Conservation (phyloP, 139 green algal genomes). For the Haematococcus lacustris region DNA sequence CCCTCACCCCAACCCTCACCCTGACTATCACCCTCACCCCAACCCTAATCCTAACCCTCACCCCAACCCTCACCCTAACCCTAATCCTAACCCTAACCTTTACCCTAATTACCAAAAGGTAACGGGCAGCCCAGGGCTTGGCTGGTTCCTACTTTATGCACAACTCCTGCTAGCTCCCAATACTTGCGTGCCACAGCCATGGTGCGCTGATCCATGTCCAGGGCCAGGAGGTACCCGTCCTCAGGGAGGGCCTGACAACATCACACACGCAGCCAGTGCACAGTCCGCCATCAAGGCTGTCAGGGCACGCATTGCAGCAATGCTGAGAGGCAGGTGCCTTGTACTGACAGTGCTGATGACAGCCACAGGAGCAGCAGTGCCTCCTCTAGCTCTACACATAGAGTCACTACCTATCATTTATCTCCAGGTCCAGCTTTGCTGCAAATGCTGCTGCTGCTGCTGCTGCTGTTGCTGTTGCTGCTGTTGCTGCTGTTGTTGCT, state of each 20-base stretch:
- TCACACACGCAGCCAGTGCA: background rate
- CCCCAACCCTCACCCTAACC: background rate
- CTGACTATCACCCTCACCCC: background rate
- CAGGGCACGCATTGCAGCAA: background rate
- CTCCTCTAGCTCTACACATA: background rate
- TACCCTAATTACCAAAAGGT: background rate
- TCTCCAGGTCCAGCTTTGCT: background rate
- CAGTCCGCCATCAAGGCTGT: background rate
- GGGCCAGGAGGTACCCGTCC: slow-evolving; percentile 63
- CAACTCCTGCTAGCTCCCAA: slow-evolving; percentile 62
- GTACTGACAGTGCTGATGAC: background rate
- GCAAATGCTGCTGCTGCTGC: background rate
- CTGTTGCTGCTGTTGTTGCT: no score
- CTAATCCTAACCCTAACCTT: background rate
- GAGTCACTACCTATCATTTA: background rate
- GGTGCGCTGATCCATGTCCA: slow-evolving; percentile 61
- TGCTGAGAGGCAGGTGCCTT: background rate
- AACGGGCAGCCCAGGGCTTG: no score
- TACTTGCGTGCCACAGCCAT: slow-evolving; percentile 64
- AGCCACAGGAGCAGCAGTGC: background rate
- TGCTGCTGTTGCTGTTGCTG: background rate
- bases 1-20: background rate
- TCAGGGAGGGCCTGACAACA: slow-evolving; percentile 52
- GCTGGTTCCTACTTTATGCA: slow-evolving; percentile 31
- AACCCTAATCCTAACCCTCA: background rate